Conservation (phyloP, 768 basidiomycete species). For the Suillus ampliporus region DNA sequence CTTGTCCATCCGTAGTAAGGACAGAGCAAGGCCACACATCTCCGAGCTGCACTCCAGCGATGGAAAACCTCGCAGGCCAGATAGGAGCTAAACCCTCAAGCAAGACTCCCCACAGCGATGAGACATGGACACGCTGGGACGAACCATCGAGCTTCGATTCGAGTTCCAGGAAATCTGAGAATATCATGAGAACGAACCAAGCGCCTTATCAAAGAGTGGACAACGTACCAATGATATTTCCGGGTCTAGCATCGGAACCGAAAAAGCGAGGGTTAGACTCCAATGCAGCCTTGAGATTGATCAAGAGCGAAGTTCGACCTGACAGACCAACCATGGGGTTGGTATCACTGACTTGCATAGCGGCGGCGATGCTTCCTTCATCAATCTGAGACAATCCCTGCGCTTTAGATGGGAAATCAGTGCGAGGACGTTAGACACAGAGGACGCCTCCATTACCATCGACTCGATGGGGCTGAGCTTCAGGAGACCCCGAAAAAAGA, state of each 20-base stretch:
- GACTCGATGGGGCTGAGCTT: constrained; percentile 67
- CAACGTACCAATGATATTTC: constrained; percentile 74
- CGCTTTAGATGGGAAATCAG: constrained; percentile 48
- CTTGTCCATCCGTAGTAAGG: constrained; percentile 35
- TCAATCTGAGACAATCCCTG: constrained; percentile 72
- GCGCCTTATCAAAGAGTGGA: background rate
- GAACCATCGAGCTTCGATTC: constrained; percentile 52
- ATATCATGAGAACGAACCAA: constrained; percentile 9
- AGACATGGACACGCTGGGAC: constrained; percentile 63
- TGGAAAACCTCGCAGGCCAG: constrained; percentile 80
- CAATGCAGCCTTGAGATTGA: constrained; percentile 76
- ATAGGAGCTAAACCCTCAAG: constrained; percentile 85
- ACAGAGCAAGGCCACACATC: constrained; percentile 92
- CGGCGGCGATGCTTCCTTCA: constrained; percentile 57
- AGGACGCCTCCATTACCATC: constrained; percentile 59
- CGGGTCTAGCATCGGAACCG: constrained; percentile 75
- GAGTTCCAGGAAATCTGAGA: constrained; percentile 68
- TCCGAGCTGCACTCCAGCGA: constrained; percentile 77
- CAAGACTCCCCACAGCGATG: constrained; percentile 81
- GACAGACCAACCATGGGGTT: constrained; percentile 94
- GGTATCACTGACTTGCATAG: constrained; percentile 76
- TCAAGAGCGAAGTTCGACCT: constrained; percentile 80
- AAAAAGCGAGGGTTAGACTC: constrained; percentile 70
- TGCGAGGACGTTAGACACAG: background rate
- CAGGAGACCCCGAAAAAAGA: constrained; percentile 71